Percentiles rank a stretch among this genome's conserved stretches.
phyloP scores from a whole-genome alignment of 257 asterid species.

The Petunia axillaris region DNA sequence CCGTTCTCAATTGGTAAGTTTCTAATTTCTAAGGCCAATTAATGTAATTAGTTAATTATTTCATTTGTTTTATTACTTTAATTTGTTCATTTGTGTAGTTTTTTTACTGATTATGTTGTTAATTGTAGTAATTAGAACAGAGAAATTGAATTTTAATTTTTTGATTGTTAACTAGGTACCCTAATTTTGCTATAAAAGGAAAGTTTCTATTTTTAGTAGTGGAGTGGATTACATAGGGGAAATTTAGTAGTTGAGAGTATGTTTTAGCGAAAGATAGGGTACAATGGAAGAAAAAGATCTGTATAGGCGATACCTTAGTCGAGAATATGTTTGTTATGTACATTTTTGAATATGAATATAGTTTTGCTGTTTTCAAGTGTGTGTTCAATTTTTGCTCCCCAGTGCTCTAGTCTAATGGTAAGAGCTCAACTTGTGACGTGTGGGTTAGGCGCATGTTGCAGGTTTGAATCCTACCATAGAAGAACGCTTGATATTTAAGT shows the following conservation, averaged over 20 bases:
- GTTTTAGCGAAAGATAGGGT: too few relatives aligned
- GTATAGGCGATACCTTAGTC: too few relatives aligned
- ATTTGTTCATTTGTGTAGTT: not conserved
- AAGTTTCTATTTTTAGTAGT: not conserved
- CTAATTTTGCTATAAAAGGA: not conserved
- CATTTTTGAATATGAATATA: not conserved
- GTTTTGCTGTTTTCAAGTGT: constrained; percentile 1
- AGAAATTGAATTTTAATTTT: not conserved
- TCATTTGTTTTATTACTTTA: not conserved
- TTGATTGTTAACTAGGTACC: not conserved
- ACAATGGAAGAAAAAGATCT: too few relatives aligned
- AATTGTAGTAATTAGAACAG: not conserved
- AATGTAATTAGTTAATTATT: not conserved
- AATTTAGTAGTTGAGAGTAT: too few relatives aligned
- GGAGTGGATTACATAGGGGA: not conserved
- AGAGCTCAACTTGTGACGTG: too few relatives aligned
- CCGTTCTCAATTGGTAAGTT: not conserved
- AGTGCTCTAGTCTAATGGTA: too few relatives aligned
- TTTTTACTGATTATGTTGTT: not conserved
- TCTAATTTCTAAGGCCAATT: not conserved
- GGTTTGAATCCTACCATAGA: too few relatives aligned
- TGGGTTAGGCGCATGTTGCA: too few relatives aligned
- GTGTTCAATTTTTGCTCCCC: not conserved
- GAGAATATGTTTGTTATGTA: too few relatives aligned
- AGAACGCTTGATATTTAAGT: too few relatives aligned